A percentile compares a stretch with the other conserved stretches of the same genome.
Conservation (phyloP, 306 rosid genomes). For the Cicer judaicum region DNA sequence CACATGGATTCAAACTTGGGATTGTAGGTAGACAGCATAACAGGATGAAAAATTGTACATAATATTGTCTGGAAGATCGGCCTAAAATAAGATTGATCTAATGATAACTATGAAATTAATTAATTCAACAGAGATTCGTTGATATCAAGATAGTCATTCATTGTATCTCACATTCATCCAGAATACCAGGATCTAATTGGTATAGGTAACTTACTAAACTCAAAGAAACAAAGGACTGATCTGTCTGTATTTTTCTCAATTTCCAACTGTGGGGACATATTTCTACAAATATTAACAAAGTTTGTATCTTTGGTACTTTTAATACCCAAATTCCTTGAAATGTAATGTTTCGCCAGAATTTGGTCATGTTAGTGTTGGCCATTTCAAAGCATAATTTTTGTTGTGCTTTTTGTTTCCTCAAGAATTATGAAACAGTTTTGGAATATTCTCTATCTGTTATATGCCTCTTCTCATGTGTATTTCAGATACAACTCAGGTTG, state of each 20-base stretch:
- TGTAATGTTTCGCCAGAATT: slow-evolving; percentile 1
- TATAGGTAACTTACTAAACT: slow-evolving; percentile 31
- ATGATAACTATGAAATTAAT: slow-evolving; percentile 3
- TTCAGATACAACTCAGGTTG: slow-evolving; percentile 80
- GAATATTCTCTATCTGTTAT: slow-evolving; percentile 28
- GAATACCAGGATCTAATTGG: slow-evolving; percentile 14
- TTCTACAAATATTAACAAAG: background rate
- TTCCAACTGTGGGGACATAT: slow-evolving; percentile 9
- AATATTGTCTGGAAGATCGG: slow-evolving; percentile 9
- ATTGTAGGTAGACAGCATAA: slow-evolving; percentile 26
- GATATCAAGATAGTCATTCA: slow-evolving; percentile 19
- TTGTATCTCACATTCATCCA: slow-evolving; percentile 13
- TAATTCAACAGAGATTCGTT: slow-evolving; percentile 23
- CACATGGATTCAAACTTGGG: slow-evolving; percentile 28
- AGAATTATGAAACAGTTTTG: slow-evolving; percentile 25
- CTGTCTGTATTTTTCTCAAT: slow-evolving; percentile 12
- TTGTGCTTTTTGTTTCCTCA: slow-evolving; percentile 18
- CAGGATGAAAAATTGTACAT: slow-evolving; percentile 6
- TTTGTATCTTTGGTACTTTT: slow-evolving; percentile 4
- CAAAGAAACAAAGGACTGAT: slow-evolving; percentile 15
- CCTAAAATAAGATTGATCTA: slow-evolving; percentile 1
- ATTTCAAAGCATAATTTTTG: slow-evolving; percentile 2
- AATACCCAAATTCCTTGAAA: slow-evolving; percentile 21
- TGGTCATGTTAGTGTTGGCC: slow-evolving; percentile 16
- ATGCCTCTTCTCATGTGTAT: slow-evolving; percentile 32